These are phyloP conservation scores for Tolypocladium inflatum DNA, from an alignment of 2,329 filamentous ascomycete species.

Conservation along the genomic window DNA sequence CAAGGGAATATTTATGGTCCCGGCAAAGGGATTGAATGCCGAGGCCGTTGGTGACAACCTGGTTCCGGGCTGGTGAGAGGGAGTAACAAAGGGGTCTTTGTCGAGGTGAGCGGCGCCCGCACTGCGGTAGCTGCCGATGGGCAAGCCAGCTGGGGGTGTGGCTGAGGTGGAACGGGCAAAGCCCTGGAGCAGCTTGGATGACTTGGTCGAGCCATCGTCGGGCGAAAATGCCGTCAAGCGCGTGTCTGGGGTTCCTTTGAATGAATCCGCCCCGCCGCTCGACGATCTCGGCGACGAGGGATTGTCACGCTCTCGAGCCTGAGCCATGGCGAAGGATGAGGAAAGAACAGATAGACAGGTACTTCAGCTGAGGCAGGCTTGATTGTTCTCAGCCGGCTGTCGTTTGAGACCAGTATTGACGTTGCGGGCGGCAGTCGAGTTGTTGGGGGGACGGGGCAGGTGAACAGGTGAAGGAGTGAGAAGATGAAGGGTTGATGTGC, in stretches of 20 bases:
- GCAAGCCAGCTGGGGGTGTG: slow-evolving; percentile 14
- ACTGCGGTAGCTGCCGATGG: slow-evolving; percentile 14
- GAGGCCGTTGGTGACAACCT: slow-evolving; percentile 57
- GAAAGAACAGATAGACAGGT: neutral
- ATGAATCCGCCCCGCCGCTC: slow-evolving; percentile 42
- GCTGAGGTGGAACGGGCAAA: slow-evolving; percentile 21
- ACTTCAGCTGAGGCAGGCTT: neutral
- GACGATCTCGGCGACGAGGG: slow-evolving; percentile 43
- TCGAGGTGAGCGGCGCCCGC: slow-evolving; percentile 18
- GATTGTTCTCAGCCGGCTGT: neutral
- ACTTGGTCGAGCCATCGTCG: slow-evolving; percentile 39
- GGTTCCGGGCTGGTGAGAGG: slow-evolving; percentile 17
- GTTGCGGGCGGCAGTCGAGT: neutral
- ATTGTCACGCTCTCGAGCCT: slow-evolving; percentile 26
- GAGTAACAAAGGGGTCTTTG: slow-evolving; percentile 46
- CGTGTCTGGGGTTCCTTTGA: slow-evolving; percentile 55
- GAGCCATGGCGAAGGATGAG: slow-evolving; percentile 23
- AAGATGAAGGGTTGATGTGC: neutral
- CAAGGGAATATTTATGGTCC: slow-evolving; percentile 8
- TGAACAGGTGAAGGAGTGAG: neutral
- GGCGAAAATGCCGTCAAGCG: slow-evolving; percentile 55
- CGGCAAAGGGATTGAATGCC: slow-evolving; percentile 42
- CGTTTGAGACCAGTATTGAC: neutral
- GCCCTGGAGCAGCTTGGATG: slow-evolving; percentile 25
- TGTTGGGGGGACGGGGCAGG: neutral